Evolutionary conservation across 352 stramenopile species (phyloP).

Genomic region (Globisporangium iwayamae): DNA sequence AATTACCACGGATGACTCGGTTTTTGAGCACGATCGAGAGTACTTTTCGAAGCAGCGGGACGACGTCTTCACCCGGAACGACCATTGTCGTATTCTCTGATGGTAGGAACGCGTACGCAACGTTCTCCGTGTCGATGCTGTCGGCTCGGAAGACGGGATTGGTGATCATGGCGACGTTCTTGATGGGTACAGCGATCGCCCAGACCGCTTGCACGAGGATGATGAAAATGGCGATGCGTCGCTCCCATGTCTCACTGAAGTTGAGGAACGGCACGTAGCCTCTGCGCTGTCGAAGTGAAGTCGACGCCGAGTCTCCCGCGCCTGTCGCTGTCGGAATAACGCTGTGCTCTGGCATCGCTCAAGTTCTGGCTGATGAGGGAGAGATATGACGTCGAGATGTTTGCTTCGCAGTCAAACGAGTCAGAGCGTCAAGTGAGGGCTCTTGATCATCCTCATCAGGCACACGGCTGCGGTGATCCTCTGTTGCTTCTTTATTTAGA

Average conservation of each 20-base stretch:
- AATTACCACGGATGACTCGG: slow-evolving; percentile 20
- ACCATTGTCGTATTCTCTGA: neutral
- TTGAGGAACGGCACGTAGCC: neutral
- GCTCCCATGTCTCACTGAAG: slow-evolving; percentile 15
- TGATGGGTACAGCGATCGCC: slow-evolving; percentile 35
- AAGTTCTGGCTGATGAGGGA: neutral
- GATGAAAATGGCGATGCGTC: slow-evolving; percentile 14
- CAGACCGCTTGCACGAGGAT: slow-evolving; percentile 27
- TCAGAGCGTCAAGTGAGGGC: too few species aligned
- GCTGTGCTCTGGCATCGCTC: neutral
- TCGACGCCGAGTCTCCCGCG: neutral
- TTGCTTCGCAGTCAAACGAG: too few species aligned
- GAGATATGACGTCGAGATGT: neutral
- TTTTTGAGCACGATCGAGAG: slow-evolving; percentile 21
- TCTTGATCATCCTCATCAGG: too few species aligned
- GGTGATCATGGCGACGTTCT: slow-evolving; percentile 39
- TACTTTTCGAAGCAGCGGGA: slow-evolving; percentile 20
- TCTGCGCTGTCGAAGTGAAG: neutral
- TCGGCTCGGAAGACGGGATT: slow-evolving; percentile 27
- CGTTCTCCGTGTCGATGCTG: slow-evolving; percentile 15
- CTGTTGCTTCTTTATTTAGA: too few species aligned
- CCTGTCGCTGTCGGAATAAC: neutral
- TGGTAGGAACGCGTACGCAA: slow-evolving; percentile 8
- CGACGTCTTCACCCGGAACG: slow-evolving; percentile 18
- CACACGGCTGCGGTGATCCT: too few species aligned